A percentile compares a stretch with the other conserved stretches of the same genome.
phyloP scores from a whole-genome alignment of 148 eudicot genomes.

The Drosera capensis region DNA sequence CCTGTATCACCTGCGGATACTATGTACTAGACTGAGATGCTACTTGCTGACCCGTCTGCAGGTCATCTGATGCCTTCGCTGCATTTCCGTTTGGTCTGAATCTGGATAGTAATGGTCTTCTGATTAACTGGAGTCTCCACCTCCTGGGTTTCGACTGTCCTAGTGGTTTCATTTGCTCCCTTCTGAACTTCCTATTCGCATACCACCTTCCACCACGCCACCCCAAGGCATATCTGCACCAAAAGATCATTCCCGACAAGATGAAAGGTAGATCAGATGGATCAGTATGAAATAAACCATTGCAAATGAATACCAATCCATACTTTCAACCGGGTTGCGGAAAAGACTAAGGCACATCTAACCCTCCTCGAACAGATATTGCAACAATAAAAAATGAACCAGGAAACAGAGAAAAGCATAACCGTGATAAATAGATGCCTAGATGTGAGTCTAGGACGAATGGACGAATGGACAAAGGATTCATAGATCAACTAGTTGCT shows the following conservation, averaged over 20 bases:
- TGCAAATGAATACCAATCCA: not conserved
- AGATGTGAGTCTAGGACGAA: no score
- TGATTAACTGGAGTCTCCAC: slow-evolving; percentile 52
- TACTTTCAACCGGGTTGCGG: no score
- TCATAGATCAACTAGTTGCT: no score
- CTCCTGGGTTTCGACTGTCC: slow-evolving; percentile 67
- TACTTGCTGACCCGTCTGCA: no score
- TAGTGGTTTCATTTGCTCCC: slow-evolving; percentile 70
- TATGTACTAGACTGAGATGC: no score
- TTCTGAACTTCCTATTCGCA: slow-evolving; percentile 55
- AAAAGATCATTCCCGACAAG: not conserved
- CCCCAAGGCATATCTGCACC: slow-evolving; percentile 63
- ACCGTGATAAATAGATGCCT: no score
- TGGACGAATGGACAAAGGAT: no score
- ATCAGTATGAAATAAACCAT: not conserved
- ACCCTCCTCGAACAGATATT: no score
- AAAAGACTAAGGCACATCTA: no score
- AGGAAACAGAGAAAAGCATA: no score
- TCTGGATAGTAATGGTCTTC: slow-evolving; percentile 40
- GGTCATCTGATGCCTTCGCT: slow-evolving; percentile 32
- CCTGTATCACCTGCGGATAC: no score
- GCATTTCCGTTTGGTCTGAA: slow-evolving; percentile 22
- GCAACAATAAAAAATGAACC: no score
- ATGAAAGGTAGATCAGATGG: not conserved
- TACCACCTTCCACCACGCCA: slow-evolving; percentile 94